Evolutionary conservation across 306 rosid genomes (phyloP).

Genomic region (Dalbergia cultrata): DNA sequence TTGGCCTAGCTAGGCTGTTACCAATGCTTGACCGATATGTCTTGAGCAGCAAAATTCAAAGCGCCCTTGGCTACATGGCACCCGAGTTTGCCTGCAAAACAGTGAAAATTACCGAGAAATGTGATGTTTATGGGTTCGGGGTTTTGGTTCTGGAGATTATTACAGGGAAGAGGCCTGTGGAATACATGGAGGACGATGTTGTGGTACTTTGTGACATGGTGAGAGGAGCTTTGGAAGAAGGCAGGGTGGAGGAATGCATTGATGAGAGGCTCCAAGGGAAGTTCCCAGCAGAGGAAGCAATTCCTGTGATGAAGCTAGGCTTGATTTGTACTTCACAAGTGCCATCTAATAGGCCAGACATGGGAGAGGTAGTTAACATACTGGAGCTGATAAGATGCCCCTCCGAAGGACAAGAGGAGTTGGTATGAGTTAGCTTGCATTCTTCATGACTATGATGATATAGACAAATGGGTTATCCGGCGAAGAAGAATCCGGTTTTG

Average conservation of each 20-base stretch:
- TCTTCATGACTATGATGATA: conserved; percentile 48
- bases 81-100: conserved; percentile 98
- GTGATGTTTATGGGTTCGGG: conserved; percentile 95
- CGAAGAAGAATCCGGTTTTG: conserved; percentile 95
- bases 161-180: conserved; percentile 95
- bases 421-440: conserved; percentile 56
- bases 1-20: conserved; percentile 88
- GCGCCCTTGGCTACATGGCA: conserved; percentile 99
- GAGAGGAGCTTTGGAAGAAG: conserved; percentile 90
- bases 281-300: conserved; percentile 92
- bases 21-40: conserved; percentile 98
- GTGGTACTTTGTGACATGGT: conserved; percentile 99
- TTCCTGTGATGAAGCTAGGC: conserved; percentile 91
- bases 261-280: conserved; percentile 86
- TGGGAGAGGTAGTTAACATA: conserved; percentile 97
- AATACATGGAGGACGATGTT: conserved; percentile 98
- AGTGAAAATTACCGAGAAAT: conserved; percentile 94
- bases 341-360: conserved; percentile 97
- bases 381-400: conserved; percentile 96
- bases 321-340: conserved; percentile 97
- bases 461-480: conserved; percentile 69
- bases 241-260: conserved; percentile 90
- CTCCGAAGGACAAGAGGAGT: conserved; percentile 94
- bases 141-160: conserved; percentile 87
- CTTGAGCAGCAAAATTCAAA: conserved; percentile 97